A percentile compares a stretch with the other conserved stretches of the same genome.
Conservation (phyloP, 164 flowering plant genomes). For the Santalum album region DNA sequence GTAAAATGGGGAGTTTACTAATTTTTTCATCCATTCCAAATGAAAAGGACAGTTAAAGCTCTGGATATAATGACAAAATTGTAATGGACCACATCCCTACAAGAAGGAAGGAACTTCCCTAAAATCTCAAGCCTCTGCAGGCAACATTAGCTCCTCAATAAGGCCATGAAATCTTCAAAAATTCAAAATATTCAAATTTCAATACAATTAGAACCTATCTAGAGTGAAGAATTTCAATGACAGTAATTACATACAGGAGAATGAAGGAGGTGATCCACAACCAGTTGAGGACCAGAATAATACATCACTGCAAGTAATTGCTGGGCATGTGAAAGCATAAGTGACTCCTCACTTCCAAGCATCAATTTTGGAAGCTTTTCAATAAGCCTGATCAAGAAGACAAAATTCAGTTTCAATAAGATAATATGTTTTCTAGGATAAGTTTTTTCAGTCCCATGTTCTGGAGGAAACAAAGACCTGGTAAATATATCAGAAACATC, state of each 20-base stretch:
- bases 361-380: slow-evolving; percentile 79
- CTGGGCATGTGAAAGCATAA: slow-evolving; percentile 64
- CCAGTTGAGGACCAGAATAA: slow-evolving; percentile 78
- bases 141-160: too few relatives aligned
- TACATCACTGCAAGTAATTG: slow-evolving; percentile 65
- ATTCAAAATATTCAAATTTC: too few relatives aligned
- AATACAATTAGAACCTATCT: too few relatives aligned
- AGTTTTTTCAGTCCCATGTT: neutral
- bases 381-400: slow-evolving; percentile 43
- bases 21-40: too few relatives aligned
- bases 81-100: too few relatives aligned
- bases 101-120: too few relatives aligned
- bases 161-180: too few relatives aligned
- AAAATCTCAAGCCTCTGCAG: too few relatives aligned
- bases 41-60: too few relatives aligned
- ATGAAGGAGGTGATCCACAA: slow-evolving; percentile 59
- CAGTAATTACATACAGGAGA: slow-evolving; percentile 56
- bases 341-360: slow-evolving; percentile 64
- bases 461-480: slow-evolving; percentile 41
- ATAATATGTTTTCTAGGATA: neutral
- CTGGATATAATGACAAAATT: too few relatives aligned
- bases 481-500: slow-evolving; percentile 58
- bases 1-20: too few relatives aligned
- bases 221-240: neutral
- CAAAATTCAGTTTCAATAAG: slow-evolving; percentile 2